These are phyloP conservation scores for Populus hybrid DNA, from an alignment of 441 rosid genomes.

Conservation along the genomic window DNA sequence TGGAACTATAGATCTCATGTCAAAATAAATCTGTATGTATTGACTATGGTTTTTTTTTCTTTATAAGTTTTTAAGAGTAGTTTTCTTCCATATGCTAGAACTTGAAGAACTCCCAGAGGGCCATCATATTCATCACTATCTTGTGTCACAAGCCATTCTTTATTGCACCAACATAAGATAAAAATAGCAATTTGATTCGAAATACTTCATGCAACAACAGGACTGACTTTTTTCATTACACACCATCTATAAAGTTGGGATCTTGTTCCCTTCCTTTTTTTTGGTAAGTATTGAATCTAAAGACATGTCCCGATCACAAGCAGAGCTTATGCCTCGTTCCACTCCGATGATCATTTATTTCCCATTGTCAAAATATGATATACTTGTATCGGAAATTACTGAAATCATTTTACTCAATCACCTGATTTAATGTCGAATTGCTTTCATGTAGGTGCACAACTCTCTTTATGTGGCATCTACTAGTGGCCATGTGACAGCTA, in stretches of 20 bases:
- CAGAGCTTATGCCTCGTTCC: neutral
- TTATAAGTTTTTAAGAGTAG: neutral
- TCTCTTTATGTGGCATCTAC: slow-evolving; percentile 80
- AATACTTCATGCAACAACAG: neutral
- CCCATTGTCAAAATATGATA: neutral
- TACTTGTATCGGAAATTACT: slow-evolving; percentile 2
- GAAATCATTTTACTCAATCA: slow-evolving; percentile 11
- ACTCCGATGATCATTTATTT: neutral
- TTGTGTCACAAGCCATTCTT: neutral
- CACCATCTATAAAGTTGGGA: neutral
- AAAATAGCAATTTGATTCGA: neutral
- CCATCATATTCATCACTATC: neutral
- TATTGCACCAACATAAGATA: neutral
- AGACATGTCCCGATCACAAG: neutral
- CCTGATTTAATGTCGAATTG: slow-evolving; percentile 16
- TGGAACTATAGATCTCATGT: neutral
- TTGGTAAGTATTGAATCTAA: neutral
- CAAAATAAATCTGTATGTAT: neutral
- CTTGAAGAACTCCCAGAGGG: neutral
- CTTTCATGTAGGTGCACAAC: slow-evolving; percentile 41
- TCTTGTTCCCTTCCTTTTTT: neutral
- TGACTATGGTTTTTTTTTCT: neutral
- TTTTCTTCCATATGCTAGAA: neutral
- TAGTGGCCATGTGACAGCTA: slow-evolving; percentile 74
- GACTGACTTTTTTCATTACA: neutral